Evolutionary conservation across 345 rosid genomes (phyloP).

Genomic region (Linum usitatissimum): DNA sequence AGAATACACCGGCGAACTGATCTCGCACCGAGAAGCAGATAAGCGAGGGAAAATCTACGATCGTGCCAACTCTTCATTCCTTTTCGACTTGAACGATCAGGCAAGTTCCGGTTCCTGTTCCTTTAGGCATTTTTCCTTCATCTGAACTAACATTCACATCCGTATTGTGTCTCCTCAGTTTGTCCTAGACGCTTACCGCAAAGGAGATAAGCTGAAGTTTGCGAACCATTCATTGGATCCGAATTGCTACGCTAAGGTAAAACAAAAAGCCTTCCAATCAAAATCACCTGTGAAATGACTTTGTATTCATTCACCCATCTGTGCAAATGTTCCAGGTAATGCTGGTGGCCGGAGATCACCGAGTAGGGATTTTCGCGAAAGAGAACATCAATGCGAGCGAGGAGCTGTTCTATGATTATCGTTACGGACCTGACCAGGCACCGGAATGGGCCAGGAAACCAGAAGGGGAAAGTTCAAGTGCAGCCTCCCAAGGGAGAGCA

Average conservation of each 20-base stretch:
- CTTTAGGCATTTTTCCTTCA: background rate
- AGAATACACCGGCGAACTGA: constrained; percentile 95
- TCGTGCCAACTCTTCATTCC: constrained; percentile 93
- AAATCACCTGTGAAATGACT: background rate
- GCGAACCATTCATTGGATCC: constrained; percentile 95
- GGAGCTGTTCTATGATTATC: constrained; percentile 91
- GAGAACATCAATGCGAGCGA: constrained; percentile 88
- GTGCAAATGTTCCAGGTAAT: constrained; percentile 48
- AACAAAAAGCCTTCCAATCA: background rate
- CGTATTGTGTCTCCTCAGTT: constrained; percentile 35
- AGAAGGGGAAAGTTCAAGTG: constrained; percentile 56
- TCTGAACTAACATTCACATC: background rate
- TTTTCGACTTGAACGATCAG: constrained; percentile 98
- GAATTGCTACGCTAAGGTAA: constrained; percentile 94
- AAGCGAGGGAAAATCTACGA: constrained; percentile 98
- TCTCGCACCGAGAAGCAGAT: constrained; percentile 92
- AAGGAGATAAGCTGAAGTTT: constrained; percentile 95
- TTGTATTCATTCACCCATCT: constrained; percentile 9
- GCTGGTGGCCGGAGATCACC: constrained; percentile 98
- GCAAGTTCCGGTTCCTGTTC: constrained; percentile 23
- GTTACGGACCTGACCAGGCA: constrained; percentile 96
- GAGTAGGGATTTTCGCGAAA: constrained; percentile 92
- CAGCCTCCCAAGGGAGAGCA: constrained; percentile 75
- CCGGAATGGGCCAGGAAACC: constrained; percentile 97
- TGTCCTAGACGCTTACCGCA: constrained; percentile 91